These are phyloP conservation scores for Septoria linicola DNA, from an alignment of 2,329 filamentous ascomycete species.

Conservation along the genomic window DNA sequence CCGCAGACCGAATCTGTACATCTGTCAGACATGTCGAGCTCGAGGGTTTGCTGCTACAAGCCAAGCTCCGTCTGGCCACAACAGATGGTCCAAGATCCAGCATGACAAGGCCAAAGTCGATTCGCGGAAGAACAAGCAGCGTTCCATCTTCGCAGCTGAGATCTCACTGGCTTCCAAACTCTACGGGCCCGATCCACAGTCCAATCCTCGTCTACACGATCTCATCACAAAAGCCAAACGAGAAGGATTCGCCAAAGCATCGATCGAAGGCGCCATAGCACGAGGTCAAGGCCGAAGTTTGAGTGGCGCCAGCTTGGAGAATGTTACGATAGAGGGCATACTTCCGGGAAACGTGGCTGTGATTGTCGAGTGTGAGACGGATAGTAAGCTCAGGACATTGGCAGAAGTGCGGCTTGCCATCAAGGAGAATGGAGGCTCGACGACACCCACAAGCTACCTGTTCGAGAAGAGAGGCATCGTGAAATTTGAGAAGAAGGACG, in stretches of 20 bases:
- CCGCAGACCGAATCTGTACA: not conserved
- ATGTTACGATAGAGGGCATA: slow-evolving; percentile 75
- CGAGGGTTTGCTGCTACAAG: slow-evolving; percentile 28
- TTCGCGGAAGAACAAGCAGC: slow-evolving; percentile 70
- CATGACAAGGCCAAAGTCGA: slow-evolving; percentile 92
- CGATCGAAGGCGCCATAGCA: slow-evolving; percentile 82
- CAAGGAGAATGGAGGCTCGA: slow-evolving; percentile 68
- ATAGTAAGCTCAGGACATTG: slow-evolving; percentile 71
- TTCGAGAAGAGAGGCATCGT: slow-evolving; percentile 80
- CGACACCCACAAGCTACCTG: slow-evolving; percentile 75
- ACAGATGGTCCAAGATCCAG: slow-evolving; percentile 93
- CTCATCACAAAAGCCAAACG: slow-evolving; percentile 78
- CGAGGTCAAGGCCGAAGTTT: slow-evolving; percentile 82
- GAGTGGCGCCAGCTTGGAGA: slow-evolving; percentile 73
- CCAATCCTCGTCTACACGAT: slow-evolving; percentile 73
- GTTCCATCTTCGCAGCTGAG: slow-evolving; percentile 66
- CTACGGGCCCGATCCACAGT: slow-evolving; percentile 69
- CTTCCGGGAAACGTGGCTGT: slow-evolving; percentile 71
- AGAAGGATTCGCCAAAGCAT: slow-evolving; percentile 76
- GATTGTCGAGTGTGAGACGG: slow-evolving; percentile 82
- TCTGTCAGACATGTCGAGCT: slow-evolving; percentile 20
- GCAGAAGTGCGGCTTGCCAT: slow-evolving; percentile 70
- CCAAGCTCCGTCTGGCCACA: slow-evolving; percentile 64
- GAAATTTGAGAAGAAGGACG: slow-evolving; percentile 62
- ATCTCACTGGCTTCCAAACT: slow-evolving; percentile 77